A percentile compares a stretch with the other conserved stretches of the same genome.
These are phyloP conservation scores for Aspergillus texensis DNA, from an alignment of 2,329 filamentous ascomycete genomes.

Conservation along the genomic window DNA sequence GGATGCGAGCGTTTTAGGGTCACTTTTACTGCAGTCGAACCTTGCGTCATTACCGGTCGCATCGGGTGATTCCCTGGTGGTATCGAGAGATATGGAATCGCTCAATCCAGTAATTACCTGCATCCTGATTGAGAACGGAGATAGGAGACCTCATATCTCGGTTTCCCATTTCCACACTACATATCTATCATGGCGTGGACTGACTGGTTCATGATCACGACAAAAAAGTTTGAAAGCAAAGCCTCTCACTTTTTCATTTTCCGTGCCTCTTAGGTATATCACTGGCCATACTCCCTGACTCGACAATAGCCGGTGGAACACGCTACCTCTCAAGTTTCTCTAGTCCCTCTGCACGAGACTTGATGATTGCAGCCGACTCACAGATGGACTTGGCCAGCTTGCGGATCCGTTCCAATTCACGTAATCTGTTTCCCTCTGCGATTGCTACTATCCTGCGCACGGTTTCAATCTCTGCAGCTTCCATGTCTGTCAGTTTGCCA, in stretches of 20 bases:
- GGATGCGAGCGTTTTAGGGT: background rate
- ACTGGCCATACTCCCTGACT: background rate
- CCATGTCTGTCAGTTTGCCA: conserved; percentile 18
- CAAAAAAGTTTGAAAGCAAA: background rate
- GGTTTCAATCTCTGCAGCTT: conserved; percentile 26
- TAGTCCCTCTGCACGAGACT: conserved; percentile 15
- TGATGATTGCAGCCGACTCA: conserved; percentile 19
- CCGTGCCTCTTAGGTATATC: background rate
- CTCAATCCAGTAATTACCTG: background rate
- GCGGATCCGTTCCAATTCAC: conserved; percentile 24
- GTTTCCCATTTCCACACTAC: background rate
- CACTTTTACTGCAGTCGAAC: background rate
- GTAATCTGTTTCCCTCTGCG: conserved; percentile 23
- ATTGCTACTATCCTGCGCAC: conserved; percentile 19
- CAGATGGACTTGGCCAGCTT: conserved; percentile 18
- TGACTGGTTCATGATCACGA: background rate
- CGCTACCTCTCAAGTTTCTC: conserved; percentile 3
- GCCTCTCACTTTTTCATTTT: background rate
- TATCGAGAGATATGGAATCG: background rate
- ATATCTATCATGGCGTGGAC: background rate
- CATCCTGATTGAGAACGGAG: background rate
- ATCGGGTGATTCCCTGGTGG: background rate
- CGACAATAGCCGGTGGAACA: background rate
- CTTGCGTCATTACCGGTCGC: conserved; percentile 13
- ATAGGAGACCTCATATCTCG: conserved; percentile 8